Conservation (phyloP, 305 asterid genomes). For the Solanum chacoense region DNA sequence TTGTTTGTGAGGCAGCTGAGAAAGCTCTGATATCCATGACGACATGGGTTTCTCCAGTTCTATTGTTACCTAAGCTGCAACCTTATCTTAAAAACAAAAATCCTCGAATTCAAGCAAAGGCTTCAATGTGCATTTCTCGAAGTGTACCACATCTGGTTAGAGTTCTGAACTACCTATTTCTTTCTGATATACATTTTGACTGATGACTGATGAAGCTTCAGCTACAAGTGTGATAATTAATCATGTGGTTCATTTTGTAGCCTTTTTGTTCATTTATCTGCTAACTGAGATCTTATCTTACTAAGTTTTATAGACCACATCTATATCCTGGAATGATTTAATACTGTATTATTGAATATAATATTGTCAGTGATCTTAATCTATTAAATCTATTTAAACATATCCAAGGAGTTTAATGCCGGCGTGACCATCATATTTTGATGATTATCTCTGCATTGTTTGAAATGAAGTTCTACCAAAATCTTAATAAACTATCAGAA, state of each 20-base stretch:
- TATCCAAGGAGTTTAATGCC: not conserved
- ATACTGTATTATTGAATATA: not conserved
- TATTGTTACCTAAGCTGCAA: conserved; percentile 68
- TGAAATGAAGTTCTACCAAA: not conserved
- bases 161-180: not conserved
- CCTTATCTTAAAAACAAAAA: conserved; percentile 60
- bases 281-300: not conserved
- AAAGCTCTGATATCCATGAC: conserved; percentile 59
- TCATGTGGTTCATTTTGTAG: not conserved
- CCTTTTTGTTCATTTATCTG: not conserved
- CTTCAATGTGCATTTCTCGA: conserved; percentile 61
- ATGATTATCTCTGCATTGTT: not conserved
- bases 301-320: not conserved
- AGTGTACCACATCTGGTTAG: conserved; percentile 59
- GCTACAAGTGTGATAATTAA: not conserved
- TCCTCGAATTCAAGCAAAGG: conserved; percentile 83
- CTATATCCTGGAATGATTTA: not conserved
- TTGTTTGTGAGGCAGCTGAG: conserved; percentile 86
- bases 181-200: not conserved
- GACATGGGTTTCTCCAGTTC: conserved; percentile 57
- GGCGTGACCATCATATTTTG: not conserved
- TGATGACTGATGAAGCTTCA: not conserved
- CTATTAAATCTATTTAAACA: not conserved
- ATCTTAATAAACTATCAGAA: not conserved
- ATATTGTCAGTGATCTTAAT: not conserved